These are phyloP conservation scores for Kazachstania psychrophila DNA, from an alignment of 805 yeast genomes.

Conservation along the genomic window DNA sequence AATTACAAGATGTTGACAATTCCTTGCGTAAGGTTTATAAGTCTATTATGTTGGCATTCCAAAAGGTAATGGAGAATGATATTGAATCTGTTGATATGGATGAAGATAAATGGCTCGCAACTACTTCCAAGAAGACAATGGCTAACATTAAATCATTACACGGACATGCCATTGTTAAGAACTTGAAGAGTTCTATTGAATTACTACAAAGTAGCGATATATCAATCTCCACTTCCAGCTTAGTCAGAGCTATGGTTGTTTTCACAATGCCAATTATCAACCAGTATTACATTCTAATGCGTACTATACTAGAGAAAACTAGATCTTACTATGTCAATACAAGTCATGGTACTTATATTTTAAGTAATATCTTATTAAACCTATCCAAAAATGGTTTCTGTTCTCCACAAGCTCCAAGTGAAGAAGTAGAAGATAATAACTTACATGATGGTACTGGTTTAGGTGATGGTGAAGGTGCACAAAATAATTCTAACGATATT, in stretches of 20 bases:
- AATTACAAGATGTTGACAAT: constrained; percentile 36
- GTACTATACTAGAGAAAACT: constrained; percentile 36
- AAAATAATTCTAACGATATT: constrained; percentile 70
- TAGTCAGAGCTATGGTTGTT: constrained; percentile 40
- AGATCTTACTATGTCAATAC: constrained; percentile 43
- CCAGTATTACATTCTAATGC: constrained; percentile 47
- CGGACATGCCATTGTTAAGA: constrained; percentile 29
- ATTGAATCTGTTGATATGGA: constrained; percentile 33
- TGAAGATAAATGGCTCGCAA: constrained; percentile 61
- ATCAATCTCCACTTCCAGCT: constrained; percentile 29
- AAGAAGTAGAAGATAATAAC: constrained; percentile 54
- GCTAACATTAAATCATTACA: constrained; percentile 38
- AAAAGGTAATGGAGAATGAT: constrained; percentile 40
- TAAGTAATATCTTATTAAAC: constrained; percentile 46
- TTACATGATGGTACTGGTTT: constrained; percentile 81
- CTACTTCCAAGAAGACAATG: constrained; percentile 38
- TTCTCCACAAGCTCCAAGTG: constrained; percentile 69
- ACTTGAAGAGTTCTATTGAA: constrained; percentile 31
- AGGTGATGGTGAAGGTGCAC: constrained; percentile 89
- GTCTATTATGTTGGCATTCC: constrained; percentile 58
- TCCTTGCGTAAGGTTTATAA: constrained; percentile 44
- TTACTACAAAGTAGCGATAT: constrained; percentile 33
- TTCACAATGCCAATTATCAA: constrained; percentile 55
- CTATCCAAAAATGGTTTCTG: constrained; percentile 83
- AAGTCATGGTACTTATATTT: constrained; percentile 52